phyloP scores from a whole-genome alignment of 192 early-diverging fungal species.

The Rhizoclosmatium globosum region DNA sequence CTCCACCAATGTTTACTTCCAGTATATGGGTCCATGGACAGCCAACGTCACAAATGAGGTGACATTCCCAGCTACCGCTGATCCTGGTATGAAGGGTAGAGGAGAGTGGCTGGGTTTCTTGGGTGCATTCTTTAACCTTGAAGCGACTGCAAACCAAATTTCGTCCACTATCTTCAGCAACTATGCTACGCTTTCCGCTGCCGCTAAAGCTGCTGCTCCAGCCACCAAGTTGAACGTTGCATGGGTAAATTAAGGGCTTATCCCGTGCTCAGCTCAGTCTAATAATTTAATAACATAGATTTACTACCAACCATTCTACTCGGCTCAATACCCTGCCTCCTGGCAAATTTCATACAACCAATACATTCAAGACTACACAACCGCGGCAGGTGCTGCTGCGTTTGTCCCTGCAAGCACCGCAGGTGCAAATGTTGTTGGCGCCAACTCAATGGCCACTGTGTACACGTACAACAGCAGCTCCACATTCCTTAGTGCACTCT shows the following conservation, averaged over 20 bases:
- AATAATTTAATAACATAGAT: neutral
- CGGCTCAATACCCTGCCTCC: slow-evolving; percentile 41
- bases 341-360: slow-evolving; percentile 48
- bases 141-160: slow-evolving; percentile 58
- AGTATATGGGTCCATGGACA: slow-evolving; percentile 1
- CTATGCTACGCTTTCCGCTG: slow-evolving; percentile 60
- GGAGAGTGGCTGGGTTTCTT: neutral
- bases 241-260: slow-evolving; percentile 2
- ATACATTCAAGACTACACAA: slow-evolving; percentile 60
- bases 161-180: slow-evolving; percentile 59
- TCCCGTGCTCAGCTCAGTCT: neutral
- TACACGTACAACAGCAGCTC: slow-evolving; percentile 32
- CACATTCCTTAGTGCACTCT: slow-evolving; percentile 33
- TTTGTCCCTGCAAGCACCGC: neutral
- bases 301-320: neutral
- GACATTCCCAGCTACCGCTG: slow-evolving; percentile 40
- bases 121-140: slow-evolving; percentile 69
- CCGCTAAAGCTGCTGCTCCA: slow-evolving; percentile 36
- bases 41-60: slow-evolving; percentile 42
- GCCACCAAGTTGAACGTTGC: slow-evolving; percentile 56
- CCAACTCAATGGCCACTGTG: neutral
- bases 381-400: slow-evolving; percentile 19
- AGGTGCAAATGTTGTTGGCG: neutral
- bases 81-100: slow-evolving; percentile 19
- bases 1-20: slow-evolving; percentile 22